A percentile compares a stretch with the other conserved stretches of the same genome.
Conservation (phyloP, 257 asterid genomes). For the Solanum paucissectum region DNA sequence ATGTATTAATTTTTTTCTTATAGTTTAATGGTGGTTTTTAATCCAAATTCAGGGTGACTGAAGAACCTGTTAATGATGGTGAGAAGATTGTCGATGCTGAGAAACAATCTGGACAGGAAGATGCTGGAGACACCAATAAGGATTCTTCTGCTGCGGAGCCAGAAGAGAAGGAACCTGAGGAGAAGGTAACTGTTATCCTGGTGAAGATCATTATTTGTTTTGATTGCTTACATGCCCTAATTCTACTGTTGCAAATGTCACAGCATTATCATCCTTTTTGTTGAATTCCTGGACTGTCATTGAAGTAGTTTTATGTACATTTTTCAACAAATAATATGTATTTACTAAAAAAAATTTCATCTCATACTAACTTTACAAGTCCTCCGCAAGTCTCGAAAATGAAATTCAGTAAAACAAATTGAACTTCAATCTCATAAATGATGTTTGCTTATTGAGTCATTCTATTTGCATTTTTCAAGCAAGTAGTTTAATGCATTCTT, state of each 20-base stretch:
- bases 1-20: not conserved
- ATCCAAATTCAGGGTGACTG: constrained; percentile 27
- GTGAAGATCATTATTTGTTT: not conserved
- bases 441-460: not conserved
- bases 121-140: constrained; percentile 31
- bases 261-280: not conserved
- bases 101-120: constrained; percentile 38
- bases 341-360: too few relatives aligned
- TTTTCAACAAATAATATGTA: not conserved
- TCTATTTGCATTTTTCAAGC: not conserved
- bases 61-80: constrained; percentile 27
- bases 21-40: not conserved
- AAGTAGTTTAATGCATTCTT: not conserved
- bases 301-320: not conserved
- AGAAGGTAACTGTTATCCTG: constrained; percentile 28
- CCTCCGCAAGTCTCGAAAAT: not conserved
- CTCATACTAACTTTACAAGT: not conserved
- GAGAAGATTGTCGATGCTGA: constrained; percentile 41
- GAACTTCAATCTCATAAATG: not conserved
- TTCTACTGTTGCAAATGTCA: not conserved
- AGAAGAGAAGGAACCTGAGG: constrained; percentile 55
- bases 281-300: too few relatives aligned
- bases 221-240: not conserved
- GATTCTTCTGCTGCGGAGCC: constrained; percentile 29
- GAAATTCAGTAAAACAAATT: not conserved